A percentile compares a stretch with the other conserved stretches of the same genome.
phyloP scores from a whole-genome alignment of 208 protist genomes.

The Naegleria lovaniensis region DNA sequence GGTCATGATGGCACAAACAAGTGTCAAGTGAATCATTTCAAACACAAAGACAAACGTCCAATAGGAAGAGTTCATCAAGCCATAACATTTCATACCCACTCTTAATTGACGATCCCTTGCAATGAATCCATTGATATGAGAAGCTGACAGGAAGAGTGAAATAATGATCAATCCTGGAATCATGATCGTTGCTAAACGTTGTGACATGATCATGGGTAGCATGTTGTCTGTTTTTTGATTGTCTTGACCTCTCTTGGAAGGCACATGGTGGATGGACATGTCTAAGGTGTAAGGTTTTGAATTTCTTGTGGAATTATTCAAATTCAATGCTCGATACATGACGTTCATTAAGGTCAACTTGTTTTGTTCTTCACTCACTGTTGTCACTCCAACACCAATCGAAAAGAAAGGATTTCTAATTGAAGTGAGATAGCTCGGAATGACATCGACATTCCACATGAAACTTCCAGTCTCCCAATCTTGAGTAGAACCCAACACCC shows the following conservation, averaged over 20 bases:
- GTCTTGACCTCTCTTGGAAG: neutral
- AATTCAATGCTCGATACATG: neutral
- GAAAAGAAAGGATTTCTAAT: neutral
- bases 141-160: neutral
- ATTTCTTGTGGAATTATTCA: neutral
- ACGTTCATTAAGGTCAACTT: neutral
- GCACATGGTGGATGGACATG: neutral
- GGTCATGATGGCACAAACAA: neutral
- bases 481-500: neutral
- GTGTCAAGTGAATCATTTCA: neutral
- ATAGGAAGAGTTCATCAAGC: neutral
- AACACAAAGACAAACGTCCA: neutral
- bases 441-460: neutral
- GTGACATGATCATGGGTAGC: neutral
- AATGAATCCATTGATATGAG: neutral
- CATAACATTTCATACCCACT: neutral
- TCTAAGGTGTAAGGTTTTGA: neutral
- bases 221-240: neutral
- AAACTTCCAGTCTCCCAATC: neutral
- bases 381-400: neutral
- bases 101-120: neutral
- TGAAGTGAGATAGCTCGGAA: neutral
- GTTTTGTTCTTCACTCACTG: neutral
- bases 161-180: neutral
- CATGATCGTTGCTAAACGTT: neutral